These are phyloP conservation scores for Leccinum barrowsii DNA, from an alignment of 768 basidiomycete genomes.

Conservation along the genomic window DNA sequence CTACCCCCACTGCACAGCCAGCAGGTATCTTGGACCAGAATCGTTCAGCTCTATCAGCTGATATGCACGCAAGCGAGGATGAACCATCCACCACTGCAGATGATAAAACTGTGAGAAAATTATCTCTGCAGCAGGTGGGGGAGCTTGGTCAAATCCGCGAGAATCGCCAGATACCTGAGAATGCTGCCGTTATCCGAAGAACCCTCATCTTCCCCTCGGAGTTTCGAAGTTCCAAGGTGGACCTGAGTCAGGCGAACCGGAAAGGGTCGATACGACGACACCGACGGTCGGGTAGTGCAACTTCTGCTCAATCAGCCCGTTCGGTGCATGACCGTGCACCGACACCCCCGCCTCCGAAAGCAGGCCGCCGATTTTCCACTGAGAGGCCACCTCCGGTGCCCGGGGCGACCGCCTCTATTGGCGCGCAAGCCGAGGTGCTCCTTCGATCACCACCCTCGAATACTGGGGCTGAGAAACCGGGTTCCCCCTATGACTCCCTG, in stretches of 20 bases:
- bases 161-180: constrained; percentile 35
- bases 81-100: constrained; percentile 30
- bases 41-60: constrained; percentile 18
- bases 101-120: constrained; percentile 28
- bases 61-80: constrained; percentile 28
- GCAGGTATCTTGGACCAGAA: constrained; percentile 10
- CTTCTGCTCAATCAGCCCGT: constrained; percentile 58
- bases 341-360: constrained; percentile 78
- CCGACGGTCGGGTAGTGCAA: constrained; percentile 59
- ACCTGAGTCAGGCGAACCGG: constrained; percentile 51
- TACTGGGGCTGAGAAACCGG: constrained; percentile 57
- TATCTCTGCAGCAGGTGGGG: constrained; percentile 21
- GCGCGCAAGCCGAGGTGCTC: constrained; percentile 35
- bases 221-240: constrained; percentile 50
- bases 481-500: constrained; percentile 75
- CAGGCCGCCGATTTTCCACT: constrained; percentile 59
- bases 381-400: constrained; percentile 71
- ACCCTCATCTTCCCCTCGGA: constrained; percentile 81
- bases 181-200: constrained; percentile 60
- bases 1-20: constrained; percentile 22
- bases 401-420: constrained; percentile 51
- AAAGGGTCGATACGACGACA: constrained; percentile 49
- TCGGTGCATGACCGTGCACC: constrained; percentile 80
- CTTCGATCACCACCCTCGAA: constrained; percentile 40
- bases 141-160: constrained; percentile 26